These are phyloP conservation scores for Cystofilobasidium bisporidii DNA, from an alignment of 768 basidiomycete species.

Conservation along the genomic window DNA sequence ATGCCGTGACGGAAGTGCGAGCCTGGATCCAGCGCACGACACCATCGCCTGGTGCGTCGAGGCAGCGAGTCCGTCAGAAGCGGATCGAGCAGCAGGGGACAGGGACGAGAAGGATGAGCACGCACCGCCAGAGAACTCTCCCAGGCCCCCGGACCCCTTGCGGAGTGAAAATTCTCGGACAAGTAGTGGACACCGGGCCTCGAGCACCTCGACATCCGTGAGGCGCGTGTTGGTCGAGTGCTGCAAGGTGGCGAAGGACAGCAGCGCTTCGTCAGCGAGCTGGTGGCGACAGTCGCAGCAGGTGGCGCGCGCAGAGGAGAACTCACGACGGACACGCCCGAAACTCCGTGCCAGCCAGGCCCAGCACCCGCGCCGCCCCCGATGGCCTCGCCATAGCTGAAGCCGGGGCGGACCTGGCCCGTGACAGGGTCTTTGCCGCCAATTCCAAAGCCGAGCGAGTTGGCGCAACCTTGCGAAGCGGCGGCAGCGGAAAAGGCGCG, in stretches of 20 bases:
- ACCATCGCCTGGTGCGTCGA: conserved; percentile 7
- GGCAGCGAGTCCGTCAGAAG: not conserved
- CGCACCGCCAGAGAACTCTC: conserved; percentile 23
- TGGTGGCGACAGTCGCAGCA: too few relatives aligned
- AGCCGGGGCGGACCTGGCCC: conserved; percentile 25
- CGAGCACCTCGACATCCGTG: conserved; percentile 30
- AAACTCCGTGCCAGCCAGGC: conserved; percentile 26
- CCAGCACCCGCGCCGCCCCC: conserved; percentile 30
- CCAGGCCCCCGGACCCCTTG: conserved; percentile 24
- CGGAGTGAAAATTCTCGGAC: conserved; percentile 29
- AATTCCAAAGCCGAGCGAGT: conserved; percentile 29
- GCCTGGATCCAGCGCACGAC: conserved; percentile 21
- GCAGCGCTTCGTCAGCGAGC: not conserved
- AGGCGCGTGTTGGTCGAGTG: conserved; percentile 30
- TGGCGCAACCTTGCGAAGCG: conserved; percentile 31
- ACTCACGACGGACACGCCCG: conserved; percentile 2
- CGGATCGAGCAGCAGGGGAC: not conserved
- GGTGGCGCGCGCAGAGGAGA: too few relatives aligned
- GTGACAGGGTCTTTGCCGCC: conserved; percentile 26
- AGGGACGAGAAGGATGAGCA: not conserved
- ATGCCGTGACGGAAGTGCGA: conserved; percentile 21
- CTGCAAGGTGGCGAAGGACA: not conserved
- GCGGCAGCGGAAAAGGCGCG: conserved; percentile 29
- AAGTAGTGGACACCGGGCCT: conserved; percentile 30
- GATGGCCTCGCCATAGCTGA: conserved; percentile 29